Percentiles rank a stretch among this genome's conserved stretches.
Evolutionary conservation across 441 rosid species (phyloP).

Genomic region (Pelargonium cotyledonis): DNA sequence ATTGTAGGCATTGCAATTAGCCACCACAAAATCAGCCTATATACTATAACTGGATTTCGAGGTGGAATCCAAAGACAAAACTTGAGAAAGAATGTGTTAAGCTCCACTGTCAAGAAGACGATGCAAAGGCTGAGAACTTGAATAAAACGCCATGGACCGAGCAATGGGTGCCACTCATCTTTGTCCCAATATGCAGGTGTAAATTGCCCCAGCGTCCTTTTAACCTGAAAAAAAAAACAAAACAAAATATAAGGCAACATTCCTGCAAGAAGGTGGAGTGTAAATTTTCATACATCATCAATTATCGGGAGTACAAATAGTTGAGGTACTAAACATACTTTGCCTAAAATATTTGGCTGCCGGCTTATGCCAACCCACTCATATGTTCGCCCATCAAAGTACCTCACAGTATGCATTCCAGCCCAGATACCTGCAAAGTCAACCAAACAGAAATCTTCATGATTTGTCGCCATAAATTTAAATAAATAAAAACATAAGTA

Average conservation of each 20-base stretch:
- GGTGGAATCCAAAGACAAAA: conserved; percentile 98
- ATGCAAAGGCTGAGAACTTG: conserved; percentile 95
- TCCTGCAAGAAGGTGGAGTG: no score
- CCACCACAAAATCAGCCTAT: conserved; percentile 98
- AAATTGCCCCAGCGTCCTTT: conserved; percentile 86
- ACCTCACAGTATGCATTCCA: conserved; percentile 94
- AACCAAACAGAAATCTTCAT: conserved; percentile 7
- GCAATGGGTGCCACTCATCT: conserved; percentile 98
- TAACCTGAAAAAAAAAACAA: conserved; percentile 49
- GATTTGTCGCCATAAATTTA: not conserved
- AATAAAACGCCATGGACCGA: conserved; percentile 95
- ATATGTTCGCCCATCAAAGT: conserved; percentile 93
- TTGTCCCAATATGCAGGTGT: conserved; percentile 99
- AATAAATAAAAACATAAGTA: no score
- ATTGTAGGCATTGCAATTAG: conserved; percentile 93
- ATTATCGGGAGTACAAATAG: no score
- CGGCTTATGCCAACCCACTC: conserved; percentile 99
- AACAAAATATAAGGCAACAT: not conserved
- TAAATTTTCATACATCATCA: no score
- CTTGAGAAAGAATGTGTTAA: conserved; percentile 97
- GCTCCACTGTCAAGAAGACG: conserved; percentile 84
- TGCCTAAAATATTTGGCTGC: conserved; percentile 88
- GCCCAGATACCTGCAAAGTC: conserved; percentile 86
- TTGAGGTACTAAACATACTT: conserved; percentile 35
- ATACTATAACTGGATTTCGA: conserved; percentile 79